phyloP scores from a whole-genome alignment of 345 rosid species.

The Aquilaria yunnanensis region DNA sequence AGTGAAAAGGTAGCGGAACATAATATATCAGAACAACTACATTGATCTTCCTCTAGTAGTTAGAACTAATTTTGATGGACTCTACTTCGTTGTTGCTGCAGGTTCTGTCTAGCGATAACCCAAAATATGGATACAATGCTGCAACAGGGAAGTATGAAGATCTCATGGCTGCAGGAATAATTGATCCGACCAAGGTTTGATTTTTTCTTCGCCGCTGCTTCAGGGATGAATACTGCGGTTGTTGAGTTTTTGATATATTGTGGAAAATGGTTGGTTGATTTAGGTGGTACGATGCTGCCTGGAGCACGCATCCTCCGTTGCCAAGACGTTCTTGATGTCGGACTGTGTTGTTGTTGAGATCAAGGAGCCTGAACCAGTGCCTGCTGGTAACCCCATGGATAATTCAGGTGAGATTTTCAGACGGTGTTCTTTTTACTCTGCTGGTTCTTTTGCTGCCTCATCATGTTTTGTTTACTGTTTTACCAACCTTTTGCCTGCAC shows the following conservation, averaged over 20 bases:
- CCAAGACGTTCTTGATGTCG: slow-evolving; percentile 96
- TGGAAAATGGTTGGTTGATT: too few relatives aligned
- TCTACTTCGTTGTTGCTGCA: slow-evolving; percentile 15
- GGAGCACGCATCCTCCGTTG: slow-evolving; percentile 98
- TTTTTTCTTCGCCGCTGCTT: neutral
- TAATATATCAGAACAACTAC: neutral
- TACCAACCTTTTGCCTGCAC: neutral
- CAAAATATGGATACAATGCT: slow-evolving; percentile 78
- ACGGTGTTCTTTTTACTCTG: neutral
- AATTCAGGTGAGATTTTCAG: slow-evolving; percentile 53
- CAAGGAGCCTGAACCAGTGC: slow-evolving; percentile 78
- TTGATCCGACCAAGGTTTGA: slow-evolving; percentile 87
- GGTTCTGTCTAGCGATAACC: slow-evolving; percentile 76
- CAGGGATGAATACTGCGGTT: too few relatives aligned
- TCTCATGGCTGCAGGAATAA: slow-evolving; percentile 94
- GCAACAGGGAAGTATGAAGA: slow-evolving; percentile 95
- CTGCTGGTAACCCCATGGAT: slow-evolving; percentile 91
- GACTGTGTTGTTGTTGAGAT: slow-evolving; percentile 98
- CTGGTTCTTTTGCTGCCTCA: neutral
- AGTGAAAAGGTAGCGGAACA: slow-evolving; percentile 64
- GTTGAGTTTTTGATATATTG: too few relatives aligned
- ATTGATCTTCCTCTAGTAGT: too few relatives aligned
- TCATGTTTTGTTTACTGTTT: slow-evolving; percentile 7
- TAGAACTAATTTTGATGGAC: neutral
- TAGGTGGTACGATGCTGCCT: slow-evolving; percentile 99